Conservation (phyloP, 257 asterid genomes). For the Nicotiana paniculata region DNA sequence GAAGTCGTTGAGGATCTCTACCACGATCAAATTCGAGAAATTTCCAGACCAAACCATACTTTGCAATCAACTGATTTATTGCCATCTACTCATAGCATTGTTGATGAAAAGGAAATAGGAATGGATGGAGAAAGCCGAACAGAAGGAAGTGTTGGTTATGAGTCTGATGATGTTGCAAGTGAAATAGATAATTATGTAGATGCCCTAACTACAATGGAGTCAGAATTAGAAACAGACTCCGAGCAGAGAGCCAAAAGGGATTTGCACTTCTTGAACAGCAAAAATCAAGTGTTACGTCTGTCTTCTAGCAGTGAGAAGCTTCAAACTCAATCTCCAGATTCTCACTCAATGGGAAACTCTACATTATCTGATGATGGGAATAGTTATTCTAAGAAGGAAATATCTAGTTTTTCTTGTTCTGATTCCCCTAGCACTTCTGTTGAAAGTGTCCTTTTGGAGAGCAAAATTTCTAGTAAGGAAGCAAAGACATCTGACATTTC, state of each 20-base stretch:
- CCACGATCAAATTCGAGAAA: conserved; percentile 23
- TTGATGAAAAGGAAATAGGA: conserved; percentile 35
- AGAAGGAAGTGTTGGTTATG: conserved; percentile 37
- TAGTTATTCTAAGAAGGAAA: conserved; percentile 23
- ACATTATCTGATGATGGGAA: conserved; percentile 45
- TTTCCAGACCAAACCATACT: conserved; percentile 25
- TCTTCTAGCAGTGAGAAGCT: conserved; percentile 33
- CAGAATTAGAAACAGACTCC: conserved; percentile 64
- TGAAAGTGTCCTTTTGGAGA: conserved; percentile 23
- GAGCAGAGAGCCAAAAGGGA: conserved; percentile 47
- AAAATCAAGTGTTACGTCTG: conserved; percentile 24
- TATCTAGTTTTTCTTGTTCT: conserved; percentile 32
- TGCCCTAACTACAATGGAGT: conserved; percentile 72
- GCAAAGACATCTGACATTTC: conserved; percentile 20
- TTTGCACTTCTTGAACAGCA: conserved; percentile 23
- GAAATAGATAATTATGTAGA: conserved; percentile 74
- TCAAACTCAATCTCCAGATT: conserved; percentile 45
- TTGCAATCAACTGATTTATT: conserved; percentile 29
- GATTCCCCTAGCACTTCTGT: conserved; percentile 25
- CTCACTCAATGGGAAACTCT: conserved; percentile 52
- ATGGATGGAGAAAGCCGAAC: conserved; percentile 40
- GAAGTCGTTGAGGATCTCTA: conserved; percentile 27
- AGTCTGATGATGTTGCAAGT: conserved; percentile 62
- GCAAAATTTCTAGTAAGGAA: conserved; percentile 13
- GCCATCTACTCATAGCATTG: conserved; percentile 26